Percentiles rank a stretch among this genome's conserved stretches.
phyloP scores from a whole-genome alignment of 768 basidiomycete species.

The Mrakia frigida region DNA sequence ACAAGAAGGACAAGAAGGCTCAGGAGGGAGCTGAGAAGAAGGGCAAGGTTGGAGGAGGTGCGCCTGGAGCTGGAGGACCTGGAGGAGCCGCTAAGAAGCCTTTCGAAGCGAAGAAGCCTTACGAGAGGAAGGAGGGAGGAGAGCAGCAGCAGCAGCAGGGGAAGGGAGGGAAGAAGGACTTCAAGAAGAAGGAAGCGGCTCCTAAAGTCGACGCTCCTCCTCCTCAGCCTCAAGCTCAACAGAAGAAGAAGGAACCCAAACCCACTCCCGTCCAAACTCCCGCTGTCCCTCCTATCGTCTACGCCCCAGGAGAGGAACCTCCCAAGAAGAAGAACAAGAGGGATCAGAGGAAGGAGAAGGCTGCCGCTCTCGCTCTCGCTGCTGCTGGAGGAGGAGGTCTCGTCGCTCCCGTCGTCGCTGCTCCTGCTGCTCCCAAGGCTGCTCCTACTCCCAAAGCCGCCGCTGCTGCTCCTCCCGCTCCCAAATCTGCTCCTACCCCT shows the following conservation, averaged over 20 bases:
- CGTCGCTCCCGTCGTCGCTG: background rate
- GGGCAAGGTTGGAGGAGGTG: background rate
- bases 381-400: background rate
- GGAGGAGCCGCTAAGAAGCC: conserved; percentile 10
- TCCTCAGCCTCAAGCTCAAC: background rate
- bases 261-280: background rate
- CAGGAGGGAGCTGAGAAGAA: background rate
- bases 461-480: background rate
- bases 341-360: conserved; percentile 20
- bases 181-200: conserved; percentile 14
- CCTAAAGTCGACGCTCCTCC: background rate
- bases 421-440: background rate
- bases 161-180: background rate
- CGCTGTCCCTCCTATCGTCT: background rate
- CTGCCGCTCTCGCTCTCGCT: conserved; percentile 1
- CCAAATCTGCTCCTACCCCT: background rate
- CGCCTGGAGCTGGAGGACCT: background rate
- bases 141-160: no score
- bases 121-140: background rate
- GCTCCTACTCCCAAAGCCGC: background rate
- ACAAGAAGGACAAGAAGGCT: conserved; percentile 21
- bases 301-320: conserved; percentile 2
- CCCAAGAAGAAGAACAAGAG: conserved; percentile 20
- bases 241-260: conserved; percentile 12
- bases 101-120: conserved; percentile 13